Conservation (phyloP, 108 stramenopile genomes). For the Cyclotella baltica region DNA sequence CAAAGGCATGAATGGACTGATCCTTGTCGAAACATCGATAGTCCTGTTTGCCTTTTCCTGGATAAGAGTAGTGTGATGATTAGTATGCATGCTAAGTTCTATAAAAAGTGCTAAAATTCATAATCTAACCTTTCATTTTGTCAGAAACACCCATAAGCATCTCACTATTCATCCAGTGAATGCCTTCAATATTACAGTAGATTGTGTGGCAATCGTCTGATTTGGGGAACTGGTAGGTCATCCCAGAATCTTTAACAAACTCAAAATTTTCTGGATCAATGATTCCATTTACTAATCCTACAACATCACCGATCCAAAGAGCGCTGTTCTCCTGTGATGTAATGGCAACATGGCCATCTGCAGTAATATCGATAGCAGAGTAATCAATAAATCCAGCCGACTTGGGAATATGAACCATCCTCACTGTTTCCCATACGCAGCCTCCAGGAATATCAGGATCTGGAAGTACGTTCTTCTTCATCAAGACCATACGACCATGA, state of each 20-base stretch:
- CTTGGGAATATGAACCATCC: conserved; percentile 57
- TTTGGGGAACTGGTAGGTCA: conserved; percentile 68
- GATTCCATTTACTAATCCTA: conserved; percentile 44
- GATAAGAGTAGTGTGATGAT: neutral
- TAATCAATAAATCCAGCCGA: conserved; percentile 72
- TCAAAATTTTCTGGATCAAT: conserved; percentile 60
- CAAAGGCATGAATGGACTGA: conserved; percentile 79
- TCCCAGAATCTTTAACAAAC: conserved; percentile 43
- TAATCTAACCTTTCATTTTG: conserved; percentile 75
- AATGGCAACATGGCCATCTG: conserved; percentile 64
- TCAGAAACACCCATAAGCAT: conserved; percentile 76
- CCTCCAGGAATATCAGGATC: conserved; percentile 9
- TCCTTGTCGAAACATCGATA: conserved; percentile 77
- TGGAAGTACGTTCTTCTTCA: conserved; percentile 47
- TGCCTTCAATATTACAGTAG: conserved; percentile 87
- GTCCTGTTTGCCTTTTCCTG: conserved; percentile 46
- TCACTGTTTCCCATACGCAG: conserved; percentile 68
- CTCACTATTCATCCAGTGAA: conserved; percentile 72
- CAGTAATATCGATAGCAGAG: conserved; percentile 66
- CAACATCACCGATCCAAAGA: conserved; percentile 69
- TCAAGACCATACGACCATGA: conserved; percentile 67
- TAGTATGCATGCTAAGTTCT: neutral
- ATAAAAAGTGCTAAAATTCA: neutral
- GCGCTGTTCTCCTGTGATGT: conserved; percentile 73
- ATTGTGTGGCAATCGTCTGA: conserved; percentile 57